phyloP scores from a whole-genome alignment of 208 protist species.

The Tritrichomonas musculus region DNA sequence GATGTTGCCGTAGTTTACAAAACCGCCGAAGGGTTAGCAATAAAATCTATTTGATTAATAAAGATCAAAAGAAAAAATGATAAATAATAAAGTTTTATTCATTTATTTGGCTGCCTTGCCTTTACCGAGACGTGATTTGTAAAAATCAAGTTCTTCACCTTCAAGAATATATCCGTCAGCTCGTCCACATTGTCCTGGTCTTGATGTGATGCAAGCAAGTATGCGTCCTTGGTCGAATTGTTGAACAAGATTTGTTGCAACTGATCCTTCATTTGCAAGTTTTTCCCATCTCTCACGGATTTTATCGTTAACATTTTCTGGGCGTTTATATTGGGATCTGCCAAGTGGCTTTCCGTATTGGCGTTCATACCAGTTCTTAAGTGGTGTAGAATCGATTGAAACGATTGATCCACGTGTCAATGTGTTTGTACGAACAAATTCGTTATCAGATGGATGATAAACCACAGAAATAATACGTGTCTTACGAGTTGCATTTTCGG shows the following conservation, averaged over 20 bases:
- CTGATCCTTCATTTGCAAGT: background rate
- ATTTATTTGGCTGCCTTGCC: too few relatives aligned
- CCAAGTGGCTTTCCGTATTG: background rate
- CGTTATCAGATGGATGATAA: slow-evolving; percentile 32
- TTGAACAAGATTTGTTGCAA: background rate
- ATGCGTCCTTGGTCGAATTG: slow-evolving; percentile 16
- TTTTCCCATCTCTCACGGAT: background rate
- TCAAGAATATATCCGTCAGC: slow-evolving; percentile 35
- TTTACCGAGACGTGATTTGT: background rate
- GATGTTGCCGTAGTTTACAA: too few relatives aligned
- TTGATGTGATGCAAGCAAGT: background rate
- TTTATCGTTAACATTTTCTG: background rate
- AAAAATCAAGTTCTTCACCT: slow-evolving; percentile 33
- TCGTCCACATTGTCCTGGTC: slow-evolving; percentile 18
- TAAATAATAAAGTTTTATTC: background rate
- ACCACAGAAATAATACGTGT: slow-evolving; percentile 10
- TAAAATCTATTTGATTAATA: background rate
- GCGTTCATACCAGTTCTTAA: slow-evolving; percentile 28
- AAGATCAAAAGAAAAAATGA: background rate
- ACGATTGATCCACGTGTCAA: background rate
- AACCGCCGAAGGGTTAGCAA: too few relatives aligned
- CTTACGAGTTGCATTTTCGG: background rate
- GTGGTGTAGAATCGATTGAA: slow-evolving; percentile 17
- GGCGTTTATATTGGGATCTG: background rate
- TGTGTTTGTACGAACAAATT: slow-evolving; percentile 33